phyloP scores from a whole-genome alignment of 169 alveolate species.

The Plasmodium relictum region DNA sequence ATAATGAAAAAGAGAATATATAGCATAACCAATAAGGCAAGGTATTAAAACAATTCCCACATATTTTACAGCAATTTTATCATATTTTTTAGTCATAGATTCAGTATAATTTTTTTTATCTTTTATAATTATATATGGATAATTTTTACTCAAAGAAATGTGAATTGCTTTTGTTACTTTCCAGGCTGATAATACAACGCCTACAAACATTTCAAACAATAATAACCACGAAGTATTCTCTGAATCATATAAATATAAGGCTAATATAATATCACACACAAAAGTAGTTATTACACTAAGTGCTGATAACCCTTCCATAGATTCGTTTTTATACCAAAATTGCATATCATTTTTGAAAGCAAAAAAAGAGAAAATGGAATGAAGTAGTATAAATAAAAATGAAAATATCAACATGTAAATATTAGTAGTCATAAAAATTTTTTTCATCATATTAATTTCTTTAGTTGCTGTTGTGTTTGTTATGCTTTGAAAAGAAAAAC shows the following conservation, averaged over 20 bases:
- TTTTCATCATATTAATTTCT: conserved; percentile 91
- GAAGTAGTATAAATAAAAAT: conserved; percentile 87
- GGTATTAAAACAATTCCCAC: conserved; percentile 92
- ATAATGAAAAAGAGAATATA: conserved; percentile 92
- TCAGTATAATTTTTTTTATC: conserved; percentile 88
- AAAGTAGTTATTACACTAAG: conserved; percentile 91
- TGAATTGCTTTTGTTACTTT: conserved; percentile 95
- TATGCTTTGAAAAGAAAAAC: conserved; percentile 56
- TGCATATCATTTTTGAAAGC: conserved; percentile 96
- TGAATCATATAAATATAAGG: conserved; percentile 94
- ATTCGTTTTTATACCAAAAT: conserved; percentile 96
- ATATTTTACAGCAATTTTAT: conserved; percentile 92
- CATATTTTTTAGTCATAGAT: conserved; percentile 93
- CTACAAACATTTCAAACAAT: conserved; percentile 92
- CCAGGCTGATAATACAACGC: conserved; percentile 94
- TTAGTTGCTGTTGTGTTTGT: conserved; percentile 77
- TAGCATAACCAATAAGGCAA: conserved; percentile 92
- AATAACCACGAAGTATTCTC: conserved; percentile 95
- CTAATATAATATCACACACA: conserved; percentile 92
- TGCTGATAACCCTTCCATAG: conserved; percentile 96
- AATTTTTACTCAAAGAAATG: conserved; percentile 83
- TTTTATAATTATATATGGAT: conserved; percentile 89
- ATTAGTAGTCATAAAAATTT: conserved; percentile 90
- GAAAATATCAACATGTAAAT: conserved; percentile 90
- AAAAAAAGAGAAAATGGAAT: conserved; percentile 91